Conservation (phyloP, 2,329 filamentous ascomycete genomes). For the Pseudocercospora musae region DNA sequence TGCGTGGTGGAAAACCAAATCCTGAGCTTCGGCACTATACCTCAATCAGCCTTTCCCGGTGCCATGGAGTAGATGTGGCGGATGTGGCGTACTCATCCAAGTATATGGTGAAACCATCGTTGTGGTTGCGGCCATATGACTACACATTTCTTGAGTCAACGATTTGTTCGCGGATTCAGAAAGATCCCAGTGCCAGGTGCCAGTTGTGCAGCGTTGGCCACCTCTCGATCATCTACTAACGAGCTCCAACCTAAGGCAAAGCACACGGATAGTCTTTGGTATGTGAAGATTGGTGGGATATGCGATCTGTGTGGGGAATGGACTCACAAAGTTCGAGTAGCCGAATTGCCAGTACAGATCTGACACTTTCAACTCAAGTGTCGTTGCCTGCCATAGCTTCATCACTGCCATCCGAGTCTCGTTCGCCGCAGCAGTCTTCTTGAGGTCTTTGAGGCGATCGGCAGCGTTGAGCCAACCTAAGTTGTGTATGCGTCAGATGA, state of each 20-base stretch:
- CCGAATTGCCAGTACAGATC: conserved; percentile 59
- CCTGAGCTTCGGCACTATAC: neutral
- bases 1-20: neutral
- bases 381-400: conserved; percentile 51
- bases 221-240: neutral
- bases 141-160: conserved; percentile 29
- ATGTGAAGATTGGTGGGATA: neutral
- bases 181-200: neutral
- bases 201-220: neutral
- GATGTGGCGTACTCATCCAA: conserved; percentile 38
- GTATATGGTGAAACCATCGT: conserved; percentile 58
- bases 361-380: conserved; percentile 47
- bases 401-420: conserved; percentile 47
- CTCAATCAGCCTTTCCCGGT: neutral
- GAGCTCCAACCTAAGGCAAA: neutral
- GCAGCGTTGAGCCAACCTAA: conserved; percentile 49
- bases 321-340: conserved; percentile 35
- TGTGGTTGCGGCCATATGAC: conserved; percentile 54
- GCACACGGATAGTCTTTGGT: neutral
- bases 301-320: neutral
- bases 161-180: neutral
- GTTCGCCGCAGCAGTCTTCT: conserved; percentile 38
- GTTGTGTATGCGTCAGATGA: neutral
- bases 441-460: conserved; percentile 46
- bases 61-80: neutral